Evolutionary conservation across 2,329 filamentous ascomycete genomes (phyloP).

Genomic region (Monilinia laxa): DNA sequence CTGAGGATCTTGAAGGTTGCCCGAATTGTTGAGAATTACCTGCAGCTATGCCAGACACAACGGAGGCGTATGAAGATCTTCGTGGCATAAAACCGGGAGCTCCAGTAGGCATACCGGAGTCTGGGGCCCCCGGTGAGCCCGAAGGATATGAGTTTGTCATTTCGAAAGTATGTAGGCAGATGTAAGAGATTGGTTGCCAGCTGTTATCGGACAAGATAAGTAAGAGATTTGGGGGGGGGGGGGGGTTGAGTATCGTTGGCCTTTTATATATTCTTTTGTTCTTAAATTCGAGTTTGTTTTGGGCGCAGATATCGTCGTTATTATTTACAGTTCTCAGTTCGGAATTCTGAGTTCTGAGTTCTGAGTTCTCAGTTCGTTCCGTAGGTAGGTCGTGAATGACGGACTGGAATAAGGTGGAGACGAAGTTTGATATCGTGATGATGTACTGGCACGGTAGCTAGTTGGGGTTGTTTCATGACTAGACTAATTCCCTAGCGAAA

Average conservation of each 20-base stretch:
- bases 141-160: conserved; percentile 39
- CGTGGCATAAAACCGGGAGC: conserved; percentile 46
- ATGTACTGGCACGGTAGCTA: conserved; percentile 8
- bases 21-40: conserved; percentile 31
- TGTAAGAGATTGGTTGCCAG: background rate
- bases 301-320: background rate
- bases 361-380: background rate
- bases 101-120: conserved; percentile 40
- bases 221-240: background rate
- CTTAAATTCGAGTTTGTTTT: background rate
- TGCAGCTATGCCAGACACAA: conserved; percentile 52
- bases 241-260: background rate
- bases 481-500: background rate
- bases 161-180: conserved; percentile 16
- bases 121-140: conserved; percentile 38
- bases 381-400: conserved; percentile 7
- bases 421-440: conserved; percentile 11
- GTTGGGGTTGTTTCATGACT: conserved; percentile 2
- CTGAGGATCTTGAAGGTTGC: conserved; percentile 36
- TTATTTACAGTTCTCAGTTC: background rate
- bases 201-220: background rate
- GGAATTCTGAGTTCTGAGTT: no score
- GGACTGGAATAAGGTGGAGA: conserved; percentile 1
- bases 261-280: background rate
- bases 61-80: conserved; percentile 61